Conservation (phyloP, 1,284 basidiomycete species). For the Farysia itapuensis region DNA sequence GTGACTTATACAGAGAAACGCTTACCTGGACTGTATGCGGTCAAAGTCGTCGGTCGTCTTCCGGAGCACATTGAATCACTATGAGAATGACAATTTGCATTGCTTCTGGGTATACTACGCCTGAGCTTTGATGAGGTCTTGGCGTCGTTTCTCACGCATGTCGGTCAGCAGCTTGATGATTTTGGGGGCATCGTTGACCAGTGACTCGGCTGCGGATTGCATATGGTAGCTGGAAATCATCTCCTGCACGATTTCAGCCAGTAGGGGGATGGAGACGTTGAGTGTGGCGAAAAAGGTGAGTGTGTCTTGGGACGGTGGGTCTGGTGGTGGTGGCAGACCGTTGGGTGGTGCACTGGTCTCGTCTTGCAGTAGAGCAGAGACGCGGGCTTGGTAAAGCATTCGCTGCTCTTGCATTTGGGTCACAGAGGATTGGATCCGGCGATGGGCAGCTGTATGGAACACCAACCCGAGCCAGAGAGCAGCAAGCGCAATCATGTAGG, state of each 20-base stretch:
- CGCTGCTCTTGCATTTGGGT: conserved; percentile 2
- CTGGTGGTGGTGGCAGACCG: conserved; percentile 42
- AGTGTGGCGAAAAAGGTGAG: conserved; percentile 81
- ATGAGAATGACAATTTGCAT: too few species aligned
- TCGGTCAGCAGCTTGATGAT: conserved; percentile 28
- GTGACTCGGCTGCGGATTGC: conserved; percentile 1
- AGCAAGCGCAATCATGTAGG: conserved; percentile 87
- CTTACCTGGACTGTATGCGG: conserved; percentile 55
- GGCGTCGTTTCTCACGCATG: conserved; percentile 15
- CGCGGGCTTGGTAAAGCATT: conserved; percentile 56
- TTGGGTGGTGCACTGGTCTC: conserved; percentile 2
- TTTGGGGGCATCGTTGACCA: conserved; percentile 10
- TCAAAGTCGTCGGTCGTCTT: conserved; percentile 54
- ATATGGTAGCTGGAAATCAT: conserved; percentile 84
- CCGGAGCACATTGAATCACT: conserved; percentile 42
- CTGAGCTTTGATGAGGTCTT: conserved; percentile 3
- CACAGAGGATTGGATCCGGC: conserved; percentile 15
- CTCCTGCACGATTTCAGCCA: conserved; percentile 87
- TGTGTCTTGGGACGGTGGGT: conserved; percentile 62
- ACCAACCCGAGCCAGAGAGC: conserved; percentile 72
- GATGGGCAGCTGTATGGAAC: conserved; percentile 21
- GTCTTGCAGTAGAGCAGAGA: conserved; percentile 28
- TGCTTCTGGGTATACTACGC: too few species aligned
- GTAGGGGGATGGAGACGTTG: conserved; percentile 77
- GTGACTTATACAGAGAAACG: conserved; percentile 56